These are phyloP conservation scores for Licmophora abbreviata DNA, from an alignment of 108 stramenopile genomes.

Conservation along the genomic window DNA sequence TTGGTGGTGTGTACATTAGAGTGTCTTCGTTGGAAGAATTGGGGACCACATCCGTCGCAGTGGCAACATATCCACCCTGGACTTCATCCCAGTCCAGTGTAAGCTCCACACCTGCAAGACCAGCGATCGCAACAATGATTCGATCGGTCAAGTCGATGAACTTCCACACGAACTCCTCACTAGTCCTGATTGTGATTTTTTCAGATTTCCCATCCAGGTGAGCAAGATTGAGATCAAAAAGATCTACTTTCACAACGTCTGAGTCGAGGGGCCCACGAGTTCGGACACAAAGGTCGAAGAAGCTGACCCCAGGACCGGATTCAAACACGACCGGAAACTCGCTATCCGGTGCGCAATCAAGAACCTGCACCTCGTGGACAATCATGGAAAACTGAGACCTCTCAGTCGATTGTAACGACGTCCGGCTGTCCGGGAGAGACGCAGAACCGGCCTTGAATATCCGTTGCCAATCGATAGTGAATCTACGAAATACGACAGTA, in stretches of 20 bases:
- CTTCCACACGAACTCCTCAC: conserved; percentile 82
- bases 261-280: conserved; percentile 61
- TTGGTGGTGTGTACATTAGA: conserved; percentile 53
- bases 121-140: conserved; percentile 60
- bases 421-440: conserved; percentile 5
- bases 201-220: conserved; percentile 54
- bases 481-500: conserved; percentile 49
- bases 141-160: conserved; percentile 64
- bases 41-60: conserved; percentile 31
- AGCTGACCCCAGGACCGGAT: conserved; percentile 48
- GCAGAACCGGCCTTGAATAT: conserved; percentile 46
- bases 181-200: conserved; percentile 61
- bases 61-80: conserved; percentile 50
- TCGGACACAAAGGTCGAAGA: conserved; percentile 73
- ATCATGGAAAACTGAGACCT: conserved; percentile 69
- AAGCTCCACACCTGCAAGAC: conserved; percentile 51
- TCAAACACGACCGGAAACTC: conserved; percentile 65
- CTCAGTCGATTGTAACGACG: conserved; percentile 29
- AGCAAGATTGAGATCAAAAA: conserved; percentile 72
- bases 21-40: conserved; percentile 4
- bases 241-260: conserved; percentile 64
- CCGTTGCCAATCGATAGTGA: conserved; percentile 77
- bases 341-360: conserved; percentile 59
- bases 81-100: conserved; percentile 64
- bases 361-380: conserved; percentile 57